These are phyloP conservation scores for Silene coronaria DNA, from an alignment of 179 eudicot species.

Conservation along the genomic window DNA sequence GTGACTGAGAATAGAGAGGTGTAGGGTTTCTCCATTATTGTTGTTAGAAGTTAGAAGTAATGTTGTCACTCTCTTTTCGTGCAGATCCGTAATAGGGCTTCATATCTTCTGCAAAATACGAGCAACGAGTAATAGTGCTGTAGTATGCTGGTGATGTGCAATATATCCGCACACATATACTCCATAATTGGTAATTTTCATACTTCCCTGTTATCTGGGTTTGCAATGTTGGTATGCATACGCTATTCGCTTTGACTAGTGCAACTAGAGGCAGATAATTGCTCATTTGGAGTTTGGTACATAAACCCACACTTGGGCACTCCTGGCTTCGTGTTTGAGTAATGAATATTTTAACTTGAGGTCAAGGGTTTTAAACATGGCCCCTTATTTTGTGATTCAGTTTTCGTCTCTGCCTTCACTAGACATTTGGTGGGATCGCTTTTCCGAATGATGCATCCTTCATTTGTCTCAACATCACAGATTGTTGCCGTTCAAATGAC, in stretches of 20 bases:
- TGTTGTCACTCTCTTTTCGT: not conserved
- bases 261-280: not conserved
- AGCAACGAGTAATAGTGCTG: slow-evolving; percentile 21
- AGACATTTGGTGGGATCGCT: not conserved
- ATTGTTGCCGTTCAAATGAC: not conserved
- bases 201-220: not conserved
- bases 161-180: not conserved
- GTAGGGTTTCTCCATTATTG: not conserved
- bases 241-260: not conserved
- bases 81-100: slow-evolving; percentile 79
- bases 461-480: not conserved
- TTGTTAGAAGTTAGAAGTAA: not conserved
- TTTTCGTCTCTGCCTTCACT: not conserved
- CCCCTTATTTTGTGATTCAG: not conserved
- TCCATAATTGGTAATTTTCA: slow-evolving; percentile 1
- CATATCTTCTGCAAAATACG: slow-evolving; percentile 64
- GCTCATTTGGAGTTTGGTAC: no score
- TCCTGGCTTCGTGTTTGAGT: not conserved
- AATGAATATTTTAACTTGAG: not conserved
- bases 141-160: not conserved
- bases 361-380: not conserved
- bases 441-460: not conserved
- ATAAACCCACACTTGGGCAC: not conserved
- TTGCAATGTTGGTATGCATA: not conserved
- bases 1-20: not conserved